Evolutionary conservation across 306 rosid genomes (phyloP), one percentile per base, ranked within the genome.

Genomic region (Arachis hypogaea): DNA sequence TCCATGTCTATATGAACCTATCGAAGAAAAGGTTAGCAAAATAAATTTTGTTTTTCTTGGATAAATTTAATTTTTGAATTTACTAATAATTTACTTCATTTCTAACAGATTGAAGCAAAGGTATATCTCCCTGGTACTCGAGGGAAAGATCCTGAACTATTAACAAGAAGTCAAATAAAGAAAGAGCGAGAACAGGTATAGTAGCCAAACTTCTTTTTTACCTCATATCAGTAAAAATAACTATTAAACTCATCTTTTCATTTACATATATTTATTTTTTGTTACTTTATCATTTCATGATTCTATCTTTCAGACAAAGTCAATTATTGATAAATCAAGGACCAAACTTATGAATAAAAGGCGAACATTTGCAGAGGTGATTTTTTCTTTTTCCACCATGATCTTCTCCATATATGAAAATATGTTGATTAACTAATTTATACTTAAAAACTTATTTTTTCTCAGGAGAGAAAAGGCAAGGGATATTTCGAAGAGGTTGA

Each of bases 131-230:
- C 78, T 10, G 59, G 59, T 22, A 22, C 28, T 22, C 28, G 28
- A 67, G 83, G 66, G 29, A 44, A 71, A 75, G 68, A 75, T 51
- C 9, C 47, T 8, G 70, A 63, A 4, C 22, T 11, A 30, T 12
- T 70, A 9, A 59, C 63, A 3, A 52, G 22, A 22, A 55, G 43
- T 59, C 41, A 83, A 38, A 66, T 6, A 70, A 83, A 78, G 78
- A 63, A 64, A 78, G 80, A 74, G 8, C 54, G 70, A 6, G 55
- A 59, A 51, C 14, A 41, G 86, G 86, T 82, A 82, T 1, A 44
- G 28, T 1, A 44, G 28, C 42, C 29, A 16, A 9, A 44, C 11
- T 73, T 73, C 3, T n/a, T 22, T 7, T 57, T 16, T 5, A 11
- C 9, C 1, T 22, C 28, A 9, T 4, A 64, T 43, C 11, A 11